These are phyloP conservation scores for Vicia sativa DNA, from an alignment of 306 rosid genomes.

Conservation along the genomic window DNA sequence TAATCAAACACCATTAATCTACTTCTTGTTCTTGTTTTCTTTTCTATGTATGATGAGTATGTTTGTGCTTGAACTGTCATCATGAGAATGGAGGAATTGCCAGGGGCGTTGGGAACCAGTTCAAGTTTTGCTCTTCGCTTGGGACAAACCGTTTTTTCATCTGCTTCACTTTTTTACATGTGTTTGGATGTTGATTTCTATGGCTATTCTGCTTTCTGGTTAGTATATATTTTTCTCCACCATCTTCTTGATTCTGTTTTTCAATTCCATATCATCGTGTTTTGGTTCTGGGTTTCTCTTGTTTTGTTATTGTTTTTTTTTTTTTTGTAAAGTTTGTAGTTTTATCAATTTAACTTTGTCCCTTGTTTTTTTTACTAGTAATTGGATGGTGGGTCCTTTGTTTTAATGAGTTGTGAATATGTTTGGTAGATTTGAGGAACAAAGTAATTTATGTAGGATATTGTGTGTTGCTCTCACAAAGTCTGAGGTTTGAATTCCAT, in stretches of 20 bases:
- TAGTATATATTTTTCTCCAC: background rate
- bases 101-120: constrained; percentile 92
- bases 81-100: constrained; percentile 75
- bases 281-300: background rate
- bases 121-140: constrained; percentile 92
- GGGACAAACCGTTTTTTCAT: constrained; percentile 85
- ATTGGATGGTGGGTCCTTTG: constrained; percentile 19
- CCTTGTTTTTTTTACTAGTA: background rate
- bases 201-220: constrained; percentile 90
- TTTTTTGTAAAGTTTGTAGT: constrained; percentile 4
- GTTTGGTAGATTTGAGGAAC: constrained; percentile 15
- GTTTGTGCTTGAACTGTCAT: constrained; percentile 40
- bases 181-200: constrained; percentile 77
- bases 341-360: constrained; percentile 2
- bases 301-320: background rate
- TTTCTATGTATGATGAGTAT: constrained; percentile 1
- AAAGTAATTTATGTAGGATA: constrained; percentile 13
- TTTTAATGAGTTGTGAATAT: constrained; percentile 8
- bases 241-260: background rate
- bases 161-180: constrained; percentile 90
- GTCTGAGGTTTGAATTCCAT: too few species aligned
- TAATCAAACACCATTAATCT: too few species aligned
- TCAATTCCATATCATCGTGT: background rate
- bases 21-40: background rate
- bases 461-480: too few species aligned